Evolutionary conservation across 192 early-diverging fungal species (phyloP), one percentile per base, ranked within the genome.

Genomic region (Lunasporangiospora selenospora): DNA sequence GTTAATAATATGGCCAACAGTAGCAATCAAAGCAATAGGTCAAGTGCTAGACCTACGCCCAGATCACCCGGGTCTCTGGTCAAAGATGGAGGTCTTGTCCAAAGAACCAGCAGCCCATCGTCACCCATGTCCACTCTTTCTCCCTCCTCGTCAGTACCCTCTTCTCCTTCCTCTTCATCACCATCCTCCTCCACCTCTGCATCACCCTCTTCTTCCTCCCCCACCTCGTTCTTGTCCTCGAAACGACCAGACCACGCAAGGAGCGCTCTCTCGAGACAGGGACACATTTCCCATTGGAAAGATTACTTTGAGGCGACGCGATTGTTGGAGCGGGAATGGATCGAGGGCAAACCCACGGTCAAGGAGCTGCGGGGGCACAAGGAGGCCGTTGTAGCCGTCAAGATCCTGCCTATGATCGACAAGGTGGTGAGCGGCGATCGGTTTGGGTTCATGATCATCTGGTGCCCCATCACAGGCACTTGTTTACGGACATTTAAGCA

Each of bases 391-490:
- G 26, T 73, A 9, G 58, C 60, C 34, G 43, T 73, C 33, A 73
- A 63, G 21, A 18, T 21, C 0, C 55, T 73, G 0, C 59, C 48
- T 1, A 8, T n/a, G 15, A 8, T 21, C 4, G 54, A 58, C 5
- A 39, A 61, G 8, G 49, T 73, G 21, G 60, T 73, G 13, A 73
- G 47, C 12, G 69, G 69, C 7, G 69, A 73, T 38, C 60, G 53
- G 8, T 18, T 57, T 3, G 69, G 69, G 4, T 52, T 38, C 37
- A 38, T 73, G 4, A 56, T 26, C 23, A 31, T 73, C 0, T 73
- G 69, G 69, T 73, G 69, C 43, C 34, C 69, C 5, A n/a, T 45
- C 3, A 73, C 69, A 19, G 60, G 60, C 3, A 33, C 16, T 6
- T 58, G 54, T 39, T 55, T 73, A 12, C 40, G 50, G 40, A 58